These are phyloP conservation scores for Quillaja saponaria DNA, from an alignment of 306 rosid species.

Conservation along the genomic window DNA sequence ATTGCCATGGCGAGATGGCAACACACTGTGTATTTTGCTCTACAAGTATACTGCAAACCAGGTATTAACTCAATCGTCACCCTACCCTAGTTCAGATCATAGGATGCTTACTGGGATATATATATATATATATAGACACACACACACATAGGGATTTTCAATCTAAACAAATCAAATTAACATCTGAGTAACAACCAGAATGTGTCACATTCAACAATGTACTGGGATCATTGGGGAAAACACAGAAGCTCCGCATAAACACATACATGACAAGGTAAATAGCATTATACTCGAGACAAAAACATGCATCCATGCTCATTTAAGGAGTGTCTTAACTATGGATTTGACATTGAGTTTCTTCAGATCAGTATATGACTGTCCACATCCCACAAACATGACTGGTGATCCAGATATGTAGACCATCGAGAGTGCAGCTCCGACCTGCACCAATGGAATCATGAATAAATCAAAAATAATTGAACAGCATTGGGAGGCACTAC, in stretches of 20 bases:
- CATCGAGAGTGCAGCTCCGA: conserved; percentile 99
- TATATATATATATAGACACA: too few relatives aligned
- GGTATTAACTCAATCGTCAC: too few relatives aligned
- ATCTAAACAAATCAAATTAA: conserved; percentile 28
- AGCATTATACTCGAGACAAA: conserved; percentile 9
- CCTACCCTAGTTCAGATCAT: too few relatives aligned
- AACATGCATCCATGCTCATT: conserved; percentile 40
- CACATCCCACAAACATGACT: conserved; percentile 97
- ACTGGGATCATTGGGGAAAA: conserved; percentile 25
- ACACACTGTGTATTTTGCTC: too few relatives aligned
- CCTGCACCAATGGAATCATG: conserved; percentile 45
- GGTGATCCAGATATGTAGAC: conserved; percentile 98
- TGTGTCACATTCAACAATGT: conserved; percentile 29
- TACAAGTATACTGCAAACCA: too few relatives aligned
- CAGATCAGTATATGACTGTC: conserved; percentile 95
- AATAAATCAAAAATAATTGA: not conserved
- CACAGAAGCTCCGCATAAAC: conserved; percentile 31
- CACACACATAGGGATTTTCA: too few relatives aligned
- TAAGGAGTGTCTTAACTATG: conserved; percentile 84
- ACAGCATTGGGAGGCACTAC: conserved; percentile 1
- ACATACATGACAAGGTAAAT: conserved; percentile 26
- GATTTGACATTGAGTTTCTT: conserved; percentile 95
- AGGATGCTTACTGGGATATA: too few relatives aligned
- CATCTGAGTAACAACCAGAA: conserved; percentile 37
- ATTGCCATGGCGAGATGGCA: too few relatives aligned